phyloP scores from a whole-genome alignment of 2,329 filamentous ascomycete species.

The Aspergillus oerlinghausenensis region DNA sequence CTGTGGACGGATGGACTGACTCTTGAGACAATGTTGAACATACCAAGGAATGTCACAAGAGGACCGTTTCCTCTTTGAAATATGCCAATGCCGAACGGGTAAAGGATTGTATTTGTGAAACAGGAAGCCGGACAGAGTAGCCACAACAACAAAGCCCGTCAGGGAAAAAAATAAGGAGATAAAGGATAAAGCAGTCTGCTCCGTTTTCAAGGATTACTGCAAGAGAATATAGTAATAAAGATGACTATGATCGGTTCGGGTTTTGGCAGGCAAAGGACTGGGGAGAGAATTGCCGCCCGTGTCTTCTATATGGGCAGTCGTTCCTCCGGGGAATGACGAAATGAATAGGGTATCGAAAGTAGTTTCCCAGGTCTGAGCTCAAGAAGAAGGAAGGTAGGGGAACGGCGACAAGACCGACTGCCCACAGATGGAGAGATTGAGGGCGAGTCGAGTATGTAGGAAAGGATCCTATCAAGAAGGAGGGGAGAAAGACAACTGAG shows the following conservation, averaged over 20 bases:
- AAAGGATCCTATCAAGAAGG: slow-evolving; percentile 11
- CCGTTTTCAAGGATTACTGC: not conserved
- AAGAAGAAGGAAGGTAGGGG: slow-evolving; percentile 8
- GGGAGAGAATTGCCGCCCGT: slow-evolving; percentile 16
- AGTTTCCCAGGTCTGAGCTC: not conserved
- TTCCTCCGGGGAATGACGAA: slow-evolving; percentile 39
- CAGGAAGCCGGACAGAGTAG: not conserved
- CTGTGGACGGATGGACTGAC: not conserved
- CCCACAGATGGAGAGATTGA: slow-evolving; percentile 12
- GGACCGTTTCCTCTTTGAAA: slow-evolving; percentile 14
- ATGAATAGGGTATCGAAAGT: slow-evolving; percentile 6
- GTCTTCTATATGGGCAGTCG: slow-evolving; percentile 29
- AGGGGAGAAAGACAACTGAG: slow-evolving; percentile 10
- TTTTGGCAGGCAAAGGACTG: slow-evolving; percentile 2
- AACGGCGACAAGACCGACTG: slow-evolving; percentile 21
- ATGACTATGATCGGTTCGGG: not conserved
- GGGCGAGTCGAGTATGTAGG: slow-evolving; percentile 11
- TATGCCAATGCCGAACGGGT: slow-evolving; percentile 15
- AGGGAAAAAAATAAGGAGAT: slow-evolving; percentile 7
- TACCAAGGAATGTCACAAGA: slow-evolving; percentile 21
- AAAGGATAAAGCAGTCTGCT: slow-evolving; percentile 2
- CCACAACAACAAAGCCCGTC: slow-evolving; percentile 1
- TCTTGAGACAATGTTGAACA: slow-evolving; percentile 14
- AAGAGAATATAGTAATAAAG: slow-evolving; percentile 3
- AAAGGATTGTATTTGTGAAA: slow-evolving; percentile 13